Evolutionary conservation across 176 grass and related monocot species (phyloP).

Genomic region (Luzula sylvatica): DNA sequence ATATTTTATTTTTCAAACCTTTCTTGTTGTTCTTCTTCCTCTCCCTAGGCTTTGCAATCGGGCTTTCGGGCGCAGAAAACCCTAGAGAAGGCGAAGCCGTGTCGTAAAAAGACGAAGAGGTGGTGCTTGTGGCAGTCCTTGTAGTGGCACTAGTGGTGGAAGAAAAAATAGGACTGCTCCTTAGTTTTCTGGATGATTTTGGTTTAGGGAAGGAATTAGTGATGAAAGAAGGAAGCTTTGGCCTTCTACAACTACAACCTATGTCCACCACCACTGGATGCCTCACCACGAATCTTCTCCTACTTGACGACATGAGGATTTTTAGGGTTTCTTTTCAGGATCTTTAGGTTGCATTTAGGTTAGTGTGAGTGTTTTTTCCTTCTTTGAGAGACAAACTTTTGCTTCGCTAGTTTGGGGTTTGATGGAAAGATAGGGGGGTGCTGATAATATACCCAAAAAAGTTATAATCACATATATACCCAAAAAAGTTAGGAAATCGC

Average conservation of each 20-base stretch:
- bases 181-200: constrained; percentile 8
- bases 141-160: constrained; percentile 4
- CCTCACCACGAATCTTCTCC: constrained; percentile 23
- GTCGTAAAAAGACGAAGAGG: constrained; percentile 11
- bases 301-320: constrained; percentile 11
- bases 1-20: constrained; percentile 5
- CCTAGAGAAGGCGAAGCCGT: constrained; percentile 10
- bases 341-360: neutral
- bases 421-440: neutral
- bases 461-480: no score
- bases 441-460: neutral
- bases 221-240: constrained; percentile 18
- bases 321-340: neutral
- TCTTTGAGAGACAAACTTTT: neutral
- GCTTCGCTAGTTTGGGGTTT: constrained; percentile 3
- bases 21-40: constrained; percentile 23
- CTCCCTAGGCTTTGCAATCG: constrained; percentile 14
- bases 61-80: constrained; percentile 15
- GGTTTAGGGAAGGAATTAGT: constrained; percentile 7
- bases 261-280: constrained; percentile 33
- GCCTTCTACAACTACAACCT: constrained; percentile 24
- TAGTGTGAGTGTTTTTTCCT: neutral
- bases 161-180: neutral
- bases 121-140: neutral
- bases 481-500: no score